Conservation (phyloP, 805 yeast genomes). For the Yamadazyma nakazawae region DNA sequence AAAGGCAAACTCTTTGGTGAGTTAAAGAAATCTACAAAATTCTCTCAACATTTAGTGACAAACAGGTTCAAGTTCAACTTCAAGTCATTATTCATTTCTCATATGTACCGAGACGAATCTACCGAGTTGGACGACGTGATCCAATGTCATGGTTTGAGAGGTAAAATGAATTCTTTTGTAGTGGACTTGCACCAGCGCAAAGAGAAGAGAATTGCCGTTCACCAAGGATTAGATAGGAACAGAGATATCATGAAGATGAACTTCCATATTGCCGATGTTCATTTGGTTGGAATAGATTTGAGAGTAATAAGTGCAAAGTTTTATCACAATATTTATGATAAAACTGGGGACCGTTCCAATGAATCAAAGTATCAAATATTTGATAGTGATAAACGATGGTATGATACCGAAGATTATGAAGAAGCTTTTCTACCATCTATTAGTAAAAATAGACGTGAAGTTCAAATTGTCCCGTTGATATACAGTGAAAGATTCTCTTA, state of each 20-base stretch:
- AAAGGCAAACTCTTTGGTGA: slow-evolving; percentile 69
- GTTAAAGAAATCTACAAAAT: slow-evolving; percentile 54
- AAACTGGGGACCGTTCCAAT: not conserved
- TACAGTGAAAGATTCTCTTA: slow-evolving; percentile 70
- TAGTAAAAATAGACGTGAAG: slow-evolving; percentile 31
- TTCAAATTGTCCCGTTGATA: slow-evolving; percentile 59
- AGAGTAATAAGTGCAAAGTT: slow-evolving; percentile 53
- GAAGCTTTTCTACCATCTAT: slow-evolving; percentile 50
- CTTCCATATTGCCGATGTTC: slow-evolving; percentile 65
- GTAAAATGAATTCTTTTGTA: slow-evolving; percentile 34
- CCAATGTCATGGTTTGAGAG: slow-evolving; percentile 66
- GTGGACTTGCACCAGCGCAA: slow-evolving; percentile 43
- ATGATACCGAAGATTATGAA: slow-evolving; percentile 57
- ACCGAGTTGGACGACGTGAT: slow-evolving; percentile 40
- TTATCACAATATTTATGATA: slow-evolving; percentile 26
- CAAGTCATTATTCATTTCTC: slow-evolving; percentile 71
- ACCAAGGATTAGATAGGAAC: slow-evolving; percentile 45
- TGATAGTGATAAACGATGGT: slow-evolving; percentile 60
- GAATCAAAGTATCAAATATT: slow-evolving; percentile 25
- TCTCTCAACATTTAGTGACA: slow-evolving; percentile 70
- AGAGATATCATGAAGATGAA: slow-evolving; percentile 53
- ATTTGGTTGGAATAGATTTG: slow-evolving; percentile 53
- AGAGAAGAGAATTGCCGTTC: slow-evolving; percentile 32
- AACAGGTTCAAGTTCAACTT: slow-evolving; percentile 76
- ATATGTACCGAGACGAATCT: slow-evolving; percentile 56